Evolutionary conservation across 2,329 filamentous ascomycete species (phyloP), one percentile per base, ranked within the genome.

Genomic region (Verticillium nonalfalfae): DNA sequence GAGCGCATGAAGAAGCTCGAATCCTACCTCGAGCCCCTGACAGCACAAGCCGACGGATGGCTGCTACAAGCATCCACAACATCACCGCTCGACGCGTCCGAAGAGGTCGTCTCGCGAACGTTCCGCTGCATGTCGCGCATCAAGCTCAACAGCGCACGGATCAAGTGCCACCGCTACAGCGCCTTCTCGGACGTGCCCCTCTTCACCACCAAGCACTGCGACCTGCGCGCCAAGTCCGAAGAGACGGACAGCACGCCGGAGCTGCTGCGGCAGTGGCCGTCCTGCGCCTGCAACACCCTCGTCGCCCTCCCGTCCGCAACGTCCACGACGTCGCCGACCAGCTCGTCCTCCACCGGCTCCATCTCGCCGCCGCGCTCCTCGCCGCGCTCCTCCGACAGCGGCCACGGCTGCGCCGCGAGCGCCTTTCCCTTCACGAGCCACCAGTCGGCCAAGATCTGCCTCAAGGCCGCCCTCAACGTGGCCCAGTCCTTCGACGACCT

Each of bases 111-210:
- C 6, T 74, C 75, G 2, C 74, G 77, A 56, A 74, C 79, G 1
- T 68, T 83, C 15, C 73, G 77, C 56, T 76, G 73, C 35, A 81
- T 82, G 70, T 74, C 79, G 10, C 74, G 75, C 13, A 81, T 82
- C 61, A 83, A 82, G 64, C 64, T 82, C 18, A 81, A 82, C 66
- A 81, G 80, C 67, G 79, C 80, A 11, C 72, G 79, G 14, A 81
- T 82, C 64, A 83, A 83, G 65, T 67, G 82, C 3, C 80, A 83
- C 64, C 76, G 81, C 1, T 82, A 81, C 66, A 77, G 75, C 63
- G 81, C 81, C 9, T 83, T 83, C 67, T 78, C 74, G 55, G 80
- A 83, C 63, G 70, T 77, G 6, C 79, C 80, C 2, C 73, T 83
- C 21, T 83, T 83, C 66, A 72, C 74, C 0, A 74, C 74, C 34